Evolutionary conservation across 179 eudicot species (phyloP).

Genomic region (Silene noctiflora): DNA sequence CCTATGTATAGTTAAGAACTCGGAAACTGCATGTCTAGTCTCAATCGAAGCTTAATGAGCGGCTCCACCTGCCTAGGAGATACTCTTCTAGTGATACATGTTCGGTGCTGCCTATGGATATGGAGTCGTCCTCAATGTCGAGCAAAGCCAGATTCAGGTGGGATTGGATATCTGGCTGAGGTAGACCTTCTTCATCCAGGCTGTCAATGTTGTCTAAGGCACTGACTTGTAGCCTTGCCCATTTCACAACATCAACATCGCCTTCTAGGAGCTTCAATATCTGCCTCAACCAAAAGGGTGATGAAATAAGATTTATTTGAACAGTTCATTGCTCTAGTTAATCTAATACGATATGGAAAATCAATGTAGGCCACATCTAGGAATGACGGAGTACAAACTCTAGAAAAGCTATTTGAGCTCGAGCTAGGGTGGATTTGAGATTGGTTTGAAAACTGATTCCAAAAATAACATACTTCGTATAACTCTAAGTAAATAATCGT

Average conservation of each 20-base stretch:
- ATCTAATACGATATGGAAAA: not conserved
- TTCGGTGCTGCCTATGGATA: constrained; percentile 72
- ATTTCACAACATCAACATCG: constrained; percentile 51
- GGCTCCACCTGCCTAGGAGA: constrained; percentile 43
- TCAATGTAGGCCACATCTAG: not conserved
- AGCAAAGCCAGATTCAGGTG: constrained; percentile 81
- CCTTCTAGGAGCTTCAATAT: constrained; percentile 77
- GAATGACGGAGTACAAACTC: too few species aligned
- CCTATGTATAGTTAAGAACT: constrained; percentile 14
- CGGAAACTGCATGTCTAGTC: not conserved
- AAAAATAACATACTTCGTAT: too few species aligned
- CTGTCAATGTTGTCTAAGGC: constrained; percentile 42
- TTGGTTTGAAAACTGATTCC: too few species aligned
- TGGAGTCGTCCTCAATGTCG: constrained; percentile 74
- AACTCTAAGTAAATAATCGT: too few species aligned
- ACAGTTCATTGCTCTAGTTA: not conserved
- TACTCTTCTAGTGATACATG: constrained; percentile 79
- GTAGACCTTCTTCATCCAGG: constrained; percentile 52
- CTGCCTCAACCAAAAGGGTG: constrained; percentile 33
- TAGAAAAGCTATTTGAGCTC: too few species aligned
- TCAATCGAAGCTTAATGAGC: constrained; percentile 44
- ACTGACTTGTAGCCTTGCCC: constrained; percentile 64
- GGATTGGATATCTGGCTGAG: constrained; percentile 58
- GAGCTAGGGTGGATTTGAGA: too few species aligned
- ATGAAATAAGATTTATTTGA: not conserved